Evolutionary conservation across 805 yeast genomes (phyloP), one percentile per base, ranked within the genome.

Genomic region (Torulaspora microellipsoides): DNA sequence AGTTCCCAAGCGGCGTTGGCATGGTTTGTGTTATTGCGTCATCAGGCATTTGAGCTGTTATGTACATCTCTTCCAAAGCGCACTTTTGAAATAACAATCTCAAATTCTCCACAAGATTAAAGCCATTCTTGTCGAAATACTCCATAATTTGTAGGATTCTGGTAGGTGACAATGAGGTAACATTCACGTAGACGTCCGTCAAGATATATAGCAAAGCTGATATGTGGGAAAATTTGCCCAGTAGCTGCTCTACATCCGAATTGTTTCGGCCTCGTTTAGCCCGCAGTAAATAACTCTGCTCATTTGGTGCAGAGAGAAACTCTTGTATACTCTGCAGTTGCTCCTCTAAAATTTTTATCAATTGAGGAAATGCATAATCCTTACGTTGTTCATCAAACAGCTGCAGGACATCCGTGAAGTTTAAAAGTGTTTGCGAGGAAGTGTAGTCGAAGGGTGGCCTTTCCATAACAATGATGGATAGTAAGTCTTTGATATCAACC

Each of bases 381-480:
- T 76, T 71, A 31, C 71, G 68, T 34, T 77, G 77, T 35, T 76
- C 80, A 54, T 80, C 85, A 42, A 80, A 72, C 37, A 70, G 70
- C 52, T 76, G 78, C 34, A 82, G 65, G 1, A 80, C 73, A 17
- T 78, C 79, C 27, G 77, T 67, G 27, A 79, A 60, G 15, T 80
- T 76, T 31, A 71, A 67, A 49, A 79, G 62, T 0, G 81, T 76
- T 46, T 72, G 73, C 1, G 87, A 78, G 29, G 71, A 65, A 4
- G 75, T 69, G 51, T 73, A 80, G 53, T 84, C 89, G 58, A 71
- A 82, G 0, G 91, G 83, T 2, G 77, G 74, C 42, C 78, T 73
- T 8, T 70, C 64, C 42, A 80, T 54, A 1, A 74, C 68, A 7
- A 83, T 57, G 30, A 77, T 69, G 1, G 69, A 62, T 12, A 80